These are phyloP conservation scores for Rusavskia elegans DNA, from an alignment of 495 filamentous ascomycete species.

Conservation along the genomic window DNA sequence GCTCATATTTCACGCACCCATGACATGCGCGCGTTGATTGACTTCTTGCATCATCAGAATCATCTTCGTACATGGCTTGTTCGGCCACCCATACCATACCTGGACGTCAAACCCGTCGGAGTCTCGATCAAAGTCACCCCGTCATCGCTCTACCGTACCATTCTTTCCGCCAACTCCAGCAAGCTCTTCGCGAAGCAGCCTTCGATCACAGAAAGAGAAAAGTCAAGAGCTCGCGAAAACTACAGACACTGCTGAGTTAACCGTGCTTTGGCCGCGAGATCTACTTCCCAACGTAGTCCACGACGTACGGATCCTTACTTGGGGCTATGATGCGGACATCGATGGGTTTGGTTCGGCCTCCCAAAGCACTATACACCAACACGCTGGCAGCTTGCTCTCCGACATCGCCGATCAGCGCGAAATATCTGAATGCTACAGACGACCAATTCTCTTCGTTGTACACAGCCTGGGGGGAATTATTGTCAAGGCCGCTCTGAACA, in stretches of 20 bases:
- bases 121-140: constrained; percentile 14
- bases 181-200: not conserved
- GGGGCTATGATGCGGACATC: constrained; percentile 73
- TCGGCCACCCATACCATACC: constrained; percentile 57
- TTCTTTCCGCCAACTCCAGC: not conserved
- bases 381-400: constrained; percentile 61
- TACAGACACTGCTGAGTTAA: not conserved
- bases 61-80: constrained; percentile 70
- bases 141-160: not conserved
- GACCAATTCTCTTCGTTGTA: constrained; percentile 29
- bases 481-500: constrained; percentile 20
- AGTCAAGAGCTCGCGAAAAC: not conserved
- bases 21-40: no score
- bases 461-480: constrained; percentile 39
- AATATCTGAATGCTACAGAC: constrained; percentile 5
- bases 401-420: constrained; percentile 34
- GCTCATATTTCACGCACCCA: not conserved
- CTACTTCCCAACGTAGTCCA: constrained; percentile 37
- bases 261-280: constrained; percentile 59
- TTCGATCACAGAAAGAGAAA: not conserved
- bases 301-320: constrained; percentile 53
- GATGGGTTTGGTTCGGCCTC: constrained; percentile 41
- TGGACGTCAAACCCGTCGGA: constrained; percentile 35
- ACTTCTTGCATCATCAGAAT: constrained; percentile 19
- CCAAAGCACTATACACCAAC: constrained; percentile 61